Conservation (phyloP, 805 yeast genomes). For the Wickerhamomyces queroliae region DNA sequence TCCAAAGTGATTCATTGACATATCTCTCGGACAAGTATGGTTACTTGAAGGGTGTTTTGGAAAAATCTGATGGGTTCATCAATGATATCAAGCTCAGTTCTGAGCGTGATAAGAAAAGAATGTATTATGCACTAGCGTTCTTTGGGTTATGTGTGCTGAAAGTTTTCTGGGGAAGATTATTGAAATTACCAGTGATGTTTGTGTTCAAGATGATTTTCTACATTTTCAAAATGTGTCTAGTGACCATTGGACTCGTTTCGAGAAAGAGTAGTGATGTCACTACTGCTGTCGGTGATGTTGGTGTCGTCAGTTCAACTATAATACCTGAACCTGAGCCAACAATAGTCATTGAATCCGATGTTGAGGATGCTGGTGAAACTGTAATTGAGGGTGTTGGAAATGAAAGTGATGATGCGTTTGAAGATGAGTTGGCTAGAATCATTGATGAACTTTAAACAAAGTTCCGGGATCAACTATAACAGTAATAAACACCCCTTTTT, state of each 20-base stretch:
- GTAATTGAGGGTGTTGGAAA: neutral
- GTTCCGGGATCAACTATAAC: too few species aligned
- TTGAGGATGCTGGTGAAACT: neutral
- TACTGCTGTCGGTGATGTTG: neutral
- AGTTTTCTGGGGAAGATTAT: constrained; percentile 17
- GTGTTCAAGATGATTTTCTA: constrained; percentile 8
- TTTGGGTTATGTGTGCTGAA: constrained; percentile 15
- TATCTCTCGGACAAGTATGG: constrained; percentile 15
- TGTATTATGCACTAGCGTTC: constrained; percentile 18
- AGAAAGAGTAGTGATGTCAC: constrained; percentile 1
- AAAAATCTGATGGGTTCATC: constrained; percentile 19
- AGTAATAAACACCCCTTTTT: too few species aligned
- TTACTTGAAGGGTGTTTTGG: constrained; percentile 12
- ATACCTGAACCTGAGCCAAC: too few species aligned
- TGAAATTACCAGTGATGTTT: constrained; percentile 15
- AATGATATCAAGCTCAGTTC: constrained; percentile 19
- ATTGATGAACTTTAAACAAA: constrained; percentile 3
- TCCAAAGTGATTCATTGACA: constrained; percentile 15
- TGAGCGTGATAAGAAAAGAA: constrained; percentile 16
- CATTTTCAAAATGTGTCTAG: constrained; percentile 5
- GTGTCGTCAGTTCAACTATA: too few species aligned
- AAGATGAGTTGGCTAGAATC: neutral
- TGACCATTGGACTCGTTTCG: constrained; percentile 9
- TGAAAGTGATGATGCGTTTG: neutral
- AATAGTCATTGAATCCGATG: too few species aligned